A percentile compares a stretch with the other conserved stretches of the same genome.
These are phyloP conservation scores for Ceratonia siliqua DNA, from an alignment of 306 rosid genomes.

Conservation along the genomic window DNA sequence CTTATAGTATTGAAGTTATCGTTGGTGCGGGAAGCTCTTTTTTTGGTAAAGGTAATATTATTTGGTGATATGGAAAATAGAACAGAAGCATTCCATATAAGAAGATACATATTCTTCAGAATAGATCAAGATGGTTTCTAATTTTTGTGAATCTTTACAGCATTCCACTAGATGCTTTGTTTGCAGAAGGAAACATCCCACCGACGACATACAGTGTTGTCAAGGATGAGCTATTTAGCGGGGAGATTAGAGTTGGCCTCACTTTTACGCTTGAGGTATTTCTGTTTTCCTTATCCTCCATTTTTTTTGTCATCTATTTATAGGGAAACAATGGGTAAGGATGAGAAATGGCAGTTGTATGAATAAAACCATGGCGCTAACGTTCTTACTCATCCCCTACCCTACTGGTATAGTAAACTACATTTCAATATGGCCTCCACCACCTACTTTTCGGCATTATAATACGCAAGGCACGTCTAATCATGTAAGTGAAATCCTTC, in stretches of 20 bases:
- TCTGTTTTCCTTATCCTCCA: neutral
- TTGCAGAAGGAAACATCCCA: slow-evolving; percentile 47
- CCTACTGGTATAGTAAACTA: too few relatives aligned
- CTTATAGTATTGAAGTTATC: neutral
- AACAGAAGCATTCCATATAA: neutral
- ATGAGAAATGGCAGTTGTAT: too few relatives aligned
- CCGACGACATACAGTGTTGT: slow-evolving; percentile 55
- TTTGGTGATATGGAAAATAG: neutral
- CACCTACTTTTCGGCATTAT: neutral
- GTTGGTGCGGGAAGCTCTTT: neutral
- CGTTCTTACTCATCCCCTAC: too few relatives aligned
- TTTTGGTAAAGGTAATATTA: too few relatives aligned
- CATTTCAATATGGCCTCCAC: neutral
- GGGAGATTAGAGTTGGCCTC: slow-evolving; percentile 57
- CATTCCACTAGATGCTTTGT: slow-evolving; percentile 51
- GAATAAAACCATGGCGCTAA: too few relatives aligned
- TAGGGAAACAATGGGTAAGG: too few relatives aligned
- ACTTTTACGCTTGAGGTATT: slow-evolving; percentile 53
- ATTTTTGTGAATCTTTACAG: slow-evolving; percentile 35
- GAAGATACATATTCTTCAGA: neutral
- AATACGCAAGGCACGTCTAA: too few relatives aligned
- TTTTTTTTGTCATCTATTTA: too few relatives aligned
- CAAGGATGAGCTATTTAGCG: slow-evolving; percentile 50
- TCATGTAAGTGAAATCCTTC: too few relatives aligned
- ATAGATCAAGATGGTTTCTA: neutral